These are phyloP conservation scores for Pichia cephalocereana DNA, from an alignment of 805 yeast species.

Conservation along the genomic window DNA sequence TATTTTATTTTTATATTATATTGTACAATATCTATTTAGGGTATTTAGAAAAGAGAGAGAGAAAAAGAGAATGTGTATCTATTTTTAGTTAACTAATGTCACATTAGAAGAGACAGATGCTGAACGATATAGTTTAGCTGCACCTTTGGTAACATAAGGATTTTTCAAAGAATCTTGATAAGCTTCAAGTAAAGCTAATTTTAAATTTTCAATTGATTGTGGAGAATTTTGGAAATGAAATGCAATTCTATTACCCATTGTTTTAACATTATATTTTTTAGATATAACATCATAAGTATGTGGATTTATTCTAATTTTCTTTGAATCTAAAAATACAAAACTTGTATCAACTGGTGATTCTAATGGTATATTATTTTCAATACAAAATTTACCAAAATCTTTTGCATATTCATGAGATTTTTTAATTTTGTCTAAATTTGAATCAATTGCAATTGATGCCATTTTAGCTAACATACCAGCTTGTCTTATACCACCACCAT, in stretches of 20 bases:
- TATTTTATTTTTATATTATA: too few species aligned
- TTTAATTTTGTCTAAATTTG: constrained; percentile 51
- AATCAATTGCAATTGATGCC: constrained; percentile 69
- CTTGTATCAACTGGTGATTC: constrained; percentile 74
- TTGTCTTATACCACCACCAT: constrained; percentile 92
- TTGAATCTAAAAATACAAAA: constrained; percentile 67
- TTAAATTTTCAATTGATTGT: constrained; percentile 48
- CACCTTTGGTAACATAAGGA: constrained; percentile 32
- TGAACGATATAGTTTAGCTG: constrained; percentile 13
- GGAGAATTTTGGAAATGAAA: constrained; percentile 63
- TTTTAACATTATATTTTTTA: constrained; percentile 48
- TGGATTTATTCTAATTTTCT: constrained; percentile 46
- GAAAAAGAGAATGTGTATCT: neutral
- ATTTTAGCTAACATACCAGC: constrained; percentile 72
- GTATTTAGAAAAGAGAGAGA: neutral
- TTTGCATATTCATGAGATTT: constrained; percentile 42
- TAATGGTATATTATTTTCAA: constrained; percentile 42
- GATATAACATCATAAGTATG: constrained; percentile 29
- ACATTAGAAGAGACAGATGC: constrained; percentile 1
- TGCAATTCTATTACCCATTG: constrained; percentile 70
- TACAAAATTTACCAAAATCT: constrained; percentile 43
- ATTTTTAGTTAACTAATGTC: neutral
- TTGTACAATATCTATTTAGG: neutral
- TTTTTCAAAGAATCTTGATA: constrained; percentile 41
- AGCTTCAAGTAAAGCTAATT: constrained; percentile 50